A percentile compares a stretch with the other conserved stretches of the same genome.
phyloP scores from a whole-genome alignment of 2,329 filamentous ascomycete genomes.

The Scleromitrula shiraiana region DNA sequence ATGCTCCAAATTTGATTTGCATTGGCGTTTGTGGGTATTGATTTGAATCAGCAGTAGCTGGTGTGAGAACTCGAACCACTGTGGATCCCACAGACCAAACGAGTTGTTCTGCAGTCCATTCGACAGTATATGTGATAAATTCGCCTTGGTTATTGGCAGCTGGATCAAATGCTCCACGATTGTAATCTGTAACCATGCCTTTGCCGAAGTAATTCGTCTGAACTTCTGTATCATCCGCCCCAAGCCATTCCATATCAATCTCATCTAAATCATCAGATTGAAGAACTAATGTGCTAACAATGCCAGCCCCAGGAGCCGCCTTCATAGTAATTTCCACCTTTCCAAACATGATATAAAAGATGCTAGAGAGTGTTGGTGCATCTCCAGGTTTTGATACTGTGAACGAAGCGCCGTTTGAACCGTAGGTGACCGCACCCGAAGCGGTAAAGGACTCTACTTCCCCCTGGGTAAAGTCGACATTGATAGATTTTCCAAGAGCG shows the following conservation, averaged over 20 bases:
- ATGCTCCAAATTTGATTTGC: constrained; percentile 85
- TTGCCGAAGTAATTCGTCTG: constrained; percentile 98
- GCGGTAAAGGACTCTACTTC: constrained; percentile 70
- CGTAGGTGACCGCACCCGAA: constrained; percentile 64
- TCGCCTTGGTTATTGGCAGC: constrained; percentile 58
- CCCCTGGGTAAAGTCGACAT: constrained; percentile 75
- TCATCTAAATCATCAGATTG: constrained; percentile 91
- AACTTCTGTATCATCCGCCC: constrained; percentile 66
- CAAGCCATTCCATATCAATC: constrained; percentile 96
- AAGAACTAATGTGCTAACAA: constrained; percentile 86
- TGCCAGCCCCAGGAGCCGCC: constrained; percentile 78
- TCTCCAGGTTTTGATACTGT: constrained; percentile 73
- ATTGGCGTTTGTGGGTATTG: constrained; percentile 95
- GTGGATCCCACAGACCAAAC: constrained; percentile 78
- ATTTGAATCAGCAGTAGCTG: constrained; percentile 55
- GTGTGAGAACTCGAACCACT: constrained; percentile 67
- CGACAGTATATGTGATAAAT: constrained; percentile 82
- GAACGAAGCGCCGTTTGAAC: constrained; percentile 69
- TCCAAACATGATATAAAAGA: constrained; percentile 99
- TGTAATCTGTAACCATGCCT: constrained; percentile 75
- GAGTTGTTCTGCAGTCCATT: constrained; percentile 82
- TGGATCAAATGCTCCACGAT: constrained; percentile 75
- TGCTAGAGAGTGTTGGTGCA: constrained; percentile 74
- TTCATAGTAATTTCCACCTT: constrained; percentile 80
- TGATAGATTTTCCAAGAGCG: constrained; percentile 74